Evolutionary conservation across 1,284 basidiomycete genomes (phyloP).

Genomic region (Cronartium quercuum): DNA sequence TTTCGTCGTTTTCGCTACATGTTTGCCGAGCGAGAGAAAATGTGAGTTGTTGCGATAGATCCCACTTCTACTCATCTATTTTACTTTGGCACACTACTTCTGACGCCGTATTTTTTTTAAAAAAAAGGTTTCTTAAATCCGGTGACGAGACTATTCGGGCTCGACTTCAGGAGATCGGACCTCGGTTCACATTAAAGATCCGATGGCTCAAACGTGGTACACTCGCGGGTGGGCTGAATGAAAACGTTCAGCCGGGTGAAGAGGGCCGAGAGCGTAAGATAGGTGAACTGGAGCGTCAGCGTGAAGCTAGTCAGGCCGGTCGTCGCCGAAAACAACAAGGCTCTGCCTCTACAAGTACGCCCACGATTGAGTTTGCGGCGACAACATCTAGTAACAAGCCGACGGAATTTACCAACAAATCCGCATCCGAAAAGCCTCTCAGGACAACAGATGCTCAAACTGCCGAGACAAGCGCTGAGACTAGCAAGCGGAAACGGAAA

Average conservation of each 20-base stretch:
- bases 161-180: conserved; percentile 93
- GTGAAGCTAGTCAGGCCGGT: conserved; percentile 30
- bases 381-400: not conserved
- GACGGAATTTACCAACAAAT: not conserved
- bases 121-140: conserved; percentile 4
- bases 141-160: conserved; percentile 58
- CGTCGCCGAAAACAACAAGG: not conserved
- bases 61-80: not conserved
- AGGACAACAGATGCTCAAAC: not conserved
- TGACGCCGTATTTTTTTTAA: not conserved
- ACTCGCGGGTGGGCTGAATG: conserved; percentile 19
- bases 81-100: not conserved
- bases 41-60: not conserved
- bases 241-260: conserved; percentile 21
- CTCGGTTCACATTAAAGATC: conserved; percentile 91
- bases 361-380: not conserved
- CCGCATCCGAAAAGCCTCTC: not conserved
- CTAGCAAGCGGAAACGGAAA: conserved; percentile 12
- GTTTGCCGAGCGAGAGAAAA: conserved; percentile 35
- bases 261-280: conserved; percentile 23
- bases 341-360: not conserved
- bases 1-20: conserved; percentile 61
- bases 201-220: conserved; percentile 74
- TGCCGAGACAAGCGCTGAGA: not conserved
- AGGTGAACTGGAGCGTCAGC: conserved; percentile 27